Conservation (phyloP, 2,329 filamentous ascomycete species). For the Beauveria caledonica region DNA sequence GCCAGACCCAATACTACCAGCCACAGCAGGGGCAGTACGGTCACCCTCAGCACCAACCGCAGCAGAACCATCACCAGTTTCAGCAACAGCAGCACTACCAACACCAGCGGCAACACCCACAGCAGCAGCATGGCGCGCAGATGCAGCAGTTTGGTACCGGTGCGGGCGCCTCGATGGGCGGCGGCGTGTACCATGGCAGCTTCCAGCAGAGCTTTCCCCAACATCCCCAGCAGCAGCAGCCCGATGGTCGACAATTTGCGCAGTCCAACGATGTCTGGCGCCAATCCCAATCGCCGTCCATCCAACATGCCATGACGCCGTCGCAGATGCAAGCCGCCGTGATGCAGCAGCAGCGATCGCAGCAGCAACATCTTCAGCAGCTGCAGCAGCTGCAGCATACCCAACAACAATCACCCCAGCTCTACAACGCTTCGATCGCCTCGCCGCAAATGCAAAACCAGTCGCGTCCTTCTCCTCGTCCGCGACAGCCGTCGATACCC, state of each 20-base stretch:
- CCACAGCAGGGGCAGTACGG: constrained; percentile 20
- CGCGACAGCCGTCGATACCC: constrained; percentile 8
- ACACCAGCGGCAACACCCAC: constrained; percentile 14
- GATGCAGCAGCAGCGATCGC: constrained; percentile 16
- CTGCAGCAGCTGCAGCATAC: constrained; percentile 22
- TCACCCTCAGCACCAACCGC: constrained; percentile 13
- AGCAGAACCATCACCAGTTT: constrained; percentile 19
- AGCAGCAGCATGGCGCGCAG: constrained; percentile 13
- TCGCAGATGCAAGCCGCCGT: constrained; percentile 13
- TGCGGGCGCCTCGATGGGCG: background rate
- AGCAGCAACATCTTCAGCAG: constrained; percentile 22
- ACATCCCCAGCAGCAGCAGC: constrained; percentile 9
- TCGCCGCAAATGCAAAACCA: constrained; percentile 15
- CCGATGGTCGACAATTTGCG: background rate
- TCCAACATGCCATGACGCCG: constrained; percentile 18
- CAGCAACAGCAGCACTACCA: constrained; percentile 12
- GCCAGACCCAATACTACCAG: constrained; percentile 18
- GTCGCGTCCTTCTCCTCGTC: constrained; percentile 13
- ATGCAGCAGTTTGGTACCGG: constrained; percentile 2
- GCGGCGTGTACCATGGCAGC: background rate
- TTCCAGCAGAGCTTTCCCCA: background rate
- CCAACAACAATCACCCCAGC: constrained; percentile 18
- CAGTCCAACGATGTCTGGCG: constrained; percentile 6
- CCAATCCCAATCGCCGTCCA: constrained; percentile 5
- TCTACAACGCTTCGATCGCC: constrained; percentile 5